A percentile compares a stretch with the other conserved stretches of the same genome.
phyloP scores from a whole-genome alignment of 1,139 yeast species.

The Hansenula lynferdii region DNA sequence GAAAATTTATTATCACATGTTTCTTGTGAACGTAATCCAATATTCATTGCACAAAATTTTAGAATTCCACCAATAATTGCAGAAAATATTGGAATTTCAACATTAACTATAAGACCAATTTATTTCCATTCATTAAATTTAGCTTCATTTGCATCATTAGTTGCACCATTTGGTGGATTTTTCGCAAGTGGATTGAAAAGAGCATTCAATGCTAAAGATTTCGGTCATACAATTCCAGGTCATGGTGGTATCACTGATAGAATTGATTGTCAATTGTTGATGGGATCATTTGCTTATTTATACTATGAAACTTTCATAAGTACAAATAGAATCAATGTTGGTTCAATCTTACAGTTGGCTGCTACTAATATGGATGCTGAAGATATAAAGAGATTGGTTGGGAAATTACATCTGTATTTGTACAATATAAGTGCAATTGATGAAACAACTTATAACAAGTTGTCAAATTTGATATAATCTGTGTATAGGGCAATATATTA shows the following conservation, averaged over 20 bases:
- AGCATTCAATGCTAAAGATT: conserved; percentile 92
- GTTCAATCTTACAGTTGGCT: conserved; percentile 69
- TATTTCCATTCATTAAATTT: conserved; percentile 82
- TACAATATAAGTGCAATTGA: conserved; percentile 47
- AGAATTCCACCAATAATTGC: conserved; percentile 68
- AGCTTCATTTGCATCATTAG: conserved; percentile 92
- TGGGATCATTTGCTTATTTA: conserved; percentile 93
- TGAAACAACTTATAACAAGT: conserved; percentile 27
- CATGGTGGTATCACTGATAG: conserved; percentile 99
- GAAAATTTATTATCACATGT: conserved; percentile 57
- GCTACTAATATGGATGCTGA: conserved; percentile 64
- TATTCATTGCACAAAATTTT: conserved; percentile 74
- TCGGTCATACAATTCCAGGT: conserved; percentile 93
- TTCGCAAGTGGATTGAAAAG: conserved; percentile 96
- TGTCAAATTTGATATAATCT: conserved; percentile 17
- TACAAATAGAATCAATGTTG: conserved; percentile 64
- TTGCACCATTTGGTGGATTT: conserved; percentile 99
- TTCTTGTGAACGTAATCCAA: conserved; percentile 81
- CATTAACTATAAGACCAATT: conserved; percentile 74
- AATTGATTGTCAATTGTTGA: conserved; percentile 94
- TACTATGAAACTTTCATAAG: conserved; percentile 92
- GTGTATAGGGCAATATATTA: too few relatives aligned
- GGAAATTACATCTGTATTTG: conserved; percentile 59
- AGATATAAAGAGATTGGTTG: conserved; percentile 62
- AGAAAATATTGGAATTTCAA: conserved; percentile 36